phyloP scores from a whole-genome alignment of 176 grass and related monocot genomes.

The Otatea glauca region DNA sequence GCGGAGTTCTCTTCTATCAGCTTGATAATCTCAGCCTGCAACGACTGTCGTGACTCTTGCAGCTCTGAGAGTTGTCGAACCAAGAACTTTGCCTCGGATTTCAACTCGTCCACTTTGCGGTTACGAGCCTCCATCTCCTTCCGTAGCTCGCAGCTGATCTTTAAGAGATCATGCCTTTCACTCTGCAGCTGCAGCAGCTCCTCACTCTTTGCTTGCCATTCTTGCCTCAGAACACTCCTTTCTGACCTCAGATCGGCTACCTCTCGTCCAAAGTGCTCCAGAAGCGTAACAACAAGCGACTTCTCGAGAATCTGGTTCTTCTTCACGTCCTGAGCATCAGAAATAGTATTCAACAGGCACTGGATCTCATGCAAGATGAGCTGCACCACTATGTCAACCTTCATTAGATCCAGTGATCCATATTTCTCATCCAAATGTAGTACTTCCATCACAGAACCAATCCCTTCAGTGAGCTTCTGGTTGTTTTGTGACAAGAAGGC shows the following conservation, averaged over 20 bases:
- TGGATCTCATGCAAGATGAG: slow-evolving; percentile 89
- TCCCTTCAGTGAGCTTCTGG: slow-evolving; percentile 62
- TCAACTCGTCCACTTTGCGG: slow-evolving; percentile 64
- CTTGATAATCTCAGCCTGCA: slow-evolving; percentile 73
- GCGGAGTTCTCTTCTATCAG: slow-evolving; percentile 73
- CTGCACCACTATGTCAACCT: slow-evolving; percentile 88
- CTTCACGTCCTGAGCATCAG: slow-evolving; percentile 82
- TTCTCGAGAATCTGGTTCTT: slow-evolving; percentile 88
- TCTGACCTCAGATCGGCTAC: slow-evolving; percentile 84
- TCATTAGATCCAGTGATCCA: slow-evolving; percentile 68
- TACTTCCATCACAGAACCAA: slow-evolving; percentile 66
- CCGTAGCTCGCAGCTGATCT: slow-evolving; percentile 51
- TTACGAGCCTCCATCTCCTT: slow-evolving; percentile 66
- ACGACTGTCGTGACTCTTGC: slow-evolving; percentile 62
- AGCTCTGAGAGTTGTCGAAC: slow-evolving; percentile 72
- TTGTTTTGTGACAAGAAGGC: slow-evolving; percentile 50
- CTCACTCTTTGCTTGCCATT: slow-evolving; percentile 59
- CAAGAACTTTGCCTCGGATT: slow-evolving; percentile 74
- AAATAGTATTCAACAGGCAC: slow-evolving; percentile 71
- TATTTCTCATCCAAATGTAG: slow-evolving; percentile 86
- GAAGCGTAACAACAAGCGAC: slow-evolving; percentile 81
- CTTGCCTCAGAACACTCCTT: slow-evolving; percentile 63
- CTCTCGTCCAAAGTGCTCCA: slow-evolving; percentile 89
- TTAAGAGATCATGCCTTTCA: slow-evolving; percentile 58
- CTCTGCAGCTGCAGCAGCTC: slow-evolving; percentile 57